Percentiles rank a stretch among this genome's conserved stretches.
Conservation (phyloP, 257 asterid genomes). For the Solanum chmielewskii region DNA sequence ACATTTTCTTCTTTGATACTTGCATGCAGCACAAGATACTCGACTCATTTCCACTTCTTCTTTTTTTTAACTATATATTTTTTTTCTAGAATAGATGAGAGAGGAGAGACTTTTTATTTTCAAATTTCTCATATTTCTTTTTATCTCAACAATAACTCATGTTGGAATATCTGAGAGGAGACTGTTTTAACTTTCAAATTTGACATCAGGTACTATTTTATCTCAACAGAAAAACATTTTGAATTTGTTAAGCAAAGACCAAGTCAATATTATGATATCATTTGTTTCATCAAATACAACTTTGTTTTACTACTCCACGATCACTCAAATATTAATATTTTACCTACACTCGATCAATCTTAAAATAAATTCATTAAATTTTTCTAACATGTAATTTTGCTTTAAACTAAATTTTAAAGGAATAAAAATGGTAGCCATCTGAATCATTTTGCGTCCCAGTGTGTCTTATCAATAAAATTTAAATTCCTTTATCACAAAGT, state of each 20-base stretch:
- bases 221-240: background rate
- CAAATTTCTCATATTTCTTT: background rate
- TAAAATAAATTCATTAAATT: too few relatives aligned
- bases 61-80: slow-evolving; percentile 3
- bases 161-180: background rate
- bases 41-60: slow-evolving; percentile 25
- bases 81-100: background rate
- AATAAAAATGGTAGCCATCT: background rate
- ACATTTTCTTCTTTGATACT: slow-evolving; percentile 54
- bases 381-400: background rate
- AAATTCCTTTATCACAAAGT: background rate
- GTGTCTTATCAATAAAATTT: background rate
- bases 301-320: too few relatives aligned
- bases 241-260: background rate
- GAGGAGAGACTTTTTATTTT: background rate
- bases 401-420: background rate
- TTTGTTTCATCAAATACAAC: background rate
- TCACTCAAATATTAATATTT: background rate
- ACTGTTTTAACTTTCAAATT: background rate
- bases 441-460: background rate
- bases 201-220: background rate
- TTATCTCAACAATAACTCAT: background rate
- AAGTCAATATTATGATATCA: background rate
- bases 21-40: slow-evolving; percentile 80
- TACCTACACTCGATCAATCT: background rate